Percentiles rank a stretch among this genome's conserved stretches.
These are phyloP conservation scores for Podospora appendiculata DNA, from an alignment of 495 filamentous ascomycete species.

Conservation along the genomic window DNA sequence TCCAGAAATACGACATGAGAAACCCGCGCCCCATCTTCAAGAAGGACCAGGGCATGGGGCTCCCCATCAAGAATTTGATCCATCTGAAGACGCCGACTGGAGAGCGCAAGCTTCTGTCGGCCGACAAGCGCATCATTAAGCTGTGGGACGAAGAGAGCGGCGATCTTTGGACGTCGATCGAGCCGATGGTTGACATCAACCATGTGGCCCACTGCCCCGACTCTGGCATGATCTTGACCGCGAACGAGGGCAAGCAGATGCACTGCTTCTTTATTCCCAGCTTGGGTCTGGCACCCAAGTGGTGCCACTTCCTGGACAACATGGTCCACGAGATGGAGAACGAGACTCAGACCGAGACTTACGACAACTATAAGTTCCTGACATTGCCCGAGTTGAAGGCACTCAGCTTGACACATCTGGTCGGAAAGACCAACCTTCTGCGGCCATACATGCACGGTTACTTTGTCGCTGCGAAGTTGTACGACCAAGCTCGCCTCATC, in stretches of 20 bases:
- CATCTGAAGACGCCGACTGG: conserved; percentile 73
- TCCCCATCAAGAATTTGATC: conserved; percentile 80
- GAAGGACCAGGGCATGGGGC: conserved; percentile 96
- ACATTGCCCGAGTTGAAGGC: conserved; percentile 72
- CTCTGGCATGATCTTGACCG: conserved; percentile 86
- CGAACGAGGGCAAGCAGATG: conserved; percentile 66
- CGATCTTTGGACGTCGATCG: conserved; percentile 86
- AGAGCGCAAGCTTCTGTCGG: conserved; percentile 81
- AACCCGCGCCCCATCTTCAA: conserved; percentile 75
- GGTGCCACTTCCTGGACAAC: conserved; percentile 95
- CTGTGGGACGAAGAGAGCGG: conserved; percentile 82
- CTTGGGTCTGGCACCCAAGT: conserved; percentile 75
- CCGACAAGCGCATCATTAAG: conserved; percentile 95
- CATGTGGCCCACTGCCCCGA: conserved; percentile 81
- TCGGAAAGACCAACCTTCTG: conserved; percentile 78
- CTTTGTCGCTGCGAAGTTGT: conserved; percentile 86
- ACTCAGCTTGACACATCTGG: conserved; percentile 76
- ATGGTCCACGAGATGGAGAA: conserved; percentile 98
- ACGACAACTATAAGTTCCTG: conserved; percentile 98
- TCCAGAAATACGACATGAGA: conserved; percentile 88
- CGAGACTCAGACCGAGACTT: conserved; percentile 61
- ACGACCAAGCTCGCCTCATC: conserved; percentile 90
- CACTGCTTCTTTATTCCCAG: conserved; percentile 96
- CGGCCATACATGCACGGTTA: conserved; percentile 98
- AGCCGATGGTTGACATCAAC: conserved; percentile 91